Base-by-base conservation (phyloP, 1,284 basidiomycete genomes). In the Rhizoctonia solani region DNA sequence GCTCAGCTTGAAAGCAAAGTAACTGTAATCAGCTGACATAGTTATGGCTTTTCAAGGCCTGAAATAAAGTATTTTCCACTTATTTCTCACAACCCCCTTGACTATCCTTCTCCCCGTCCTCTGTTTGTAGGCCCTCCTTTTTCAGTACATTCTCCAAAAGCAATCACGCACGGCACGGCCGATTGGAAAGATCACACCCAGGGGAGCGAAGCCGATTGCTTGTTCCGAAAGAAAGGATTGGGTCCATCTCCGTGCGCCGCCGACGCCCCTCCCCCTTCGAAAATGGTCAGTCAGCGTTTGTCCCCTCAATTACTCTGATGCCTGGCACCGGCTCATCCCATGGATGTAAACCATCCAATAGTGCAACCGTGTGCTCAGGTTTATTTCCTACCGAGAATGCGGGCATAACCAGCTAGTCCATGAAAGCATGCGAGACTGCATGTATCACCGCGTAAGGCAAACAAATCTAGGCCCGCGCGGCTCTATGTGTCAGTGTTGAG, bases 171-270 rank as follows among this genome's bases (percentile, higher is more conserved):
- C 14, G 30, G 25, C 49, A 52, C 27, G 49, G 27, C 6, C 49
- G 29, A 19, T 61, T 61, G n/a, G 14, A 30, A 61, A 50, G 21
- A 14, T 21, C 29, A 50, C 39, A 21, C 46, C 16, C 30, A n/a
- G 44, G 29, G 56, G 37, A 16, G 8, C 16, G 37, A 25, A 49
- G 29, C 56, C 23, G 44, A 11, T 46, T 46, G 11, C 11, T 61
- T 30, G 39, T 23, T 61, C 30, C 56, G 29, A 46, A 49, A 47
- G 42, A 46, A 61, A 34, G 47, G 55, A 42, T 30, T 44, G 21
- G 21, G 27, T 16, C 30, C 56, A 61, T 61, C 56, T 61, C 56
- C 56, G 56, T 61, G 56, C 56, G 56, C 56, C 56, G 56, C 56
- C 56, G 56, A 61, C 55, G 55, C 41, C 39, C 42, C 55, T 46